Base-by-base conservation (phyloP, 2,329 filamentous ascomycete species). In the Alternaria arborescens region DNA sequence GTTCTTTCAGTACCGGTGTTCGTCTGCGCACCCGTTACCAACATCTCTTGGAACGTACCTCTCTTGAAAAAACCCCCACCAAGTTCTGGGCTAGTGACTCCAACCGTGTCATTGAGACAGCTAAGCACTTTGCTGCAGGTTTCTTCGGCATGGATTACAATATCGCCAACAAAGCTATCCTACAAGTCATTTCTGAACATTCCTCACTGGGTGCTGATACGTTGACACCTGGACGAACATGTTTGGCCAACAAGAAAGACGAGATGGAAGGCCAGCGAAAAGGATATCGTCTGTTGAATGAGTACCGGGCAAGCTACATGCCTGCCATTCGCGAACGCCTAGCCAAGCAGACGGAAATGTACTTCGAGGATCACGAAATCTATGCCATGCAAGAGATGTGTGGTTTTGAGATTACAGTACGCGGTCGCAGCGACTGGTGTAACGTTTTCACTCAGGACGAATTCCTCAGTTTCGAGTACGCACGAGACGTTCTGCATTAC, bases 381-480 rank as follows among this genome's bases (percentile, higher is more conserved):
- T 88, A 83, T 67, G 80, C 82, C 59, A 88, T 88, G 86, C 86
- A 88, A 70, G 85, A 88, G 65, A 83, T 87, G 78, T 88, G 86
- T 69, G 86, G 84, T 1, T 88, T 88, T 64, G 86, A 88, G 71
- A 85, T 79, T 0, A 81, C 84, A 3, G 82, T 83, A 0, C 80
- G 83, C 58, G 86, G 86, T 7, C 77, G 73, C 22, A 87, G 84
- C 70, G 79, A 80, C 6, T 88, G 86, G 86, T 88, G 86, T 64
- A 74, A 83, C 55, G 73, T 36, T 12, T 36, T 36, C 32, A 36
- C 32, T 36, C 32, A 36, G 14, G 32, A 83, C 1, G 86, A 88
- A 47, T 87, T 85, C 80, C 71, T 82, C 12, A 72, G 80, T 51
- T 88, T 87, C 62, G 86, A 86, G 65, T 88, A 88, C 67, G 86